Conservation (phyloP, 2,329 filamentous ascomycete genomes). For the Aspergillus thermomutatus region DNA sequence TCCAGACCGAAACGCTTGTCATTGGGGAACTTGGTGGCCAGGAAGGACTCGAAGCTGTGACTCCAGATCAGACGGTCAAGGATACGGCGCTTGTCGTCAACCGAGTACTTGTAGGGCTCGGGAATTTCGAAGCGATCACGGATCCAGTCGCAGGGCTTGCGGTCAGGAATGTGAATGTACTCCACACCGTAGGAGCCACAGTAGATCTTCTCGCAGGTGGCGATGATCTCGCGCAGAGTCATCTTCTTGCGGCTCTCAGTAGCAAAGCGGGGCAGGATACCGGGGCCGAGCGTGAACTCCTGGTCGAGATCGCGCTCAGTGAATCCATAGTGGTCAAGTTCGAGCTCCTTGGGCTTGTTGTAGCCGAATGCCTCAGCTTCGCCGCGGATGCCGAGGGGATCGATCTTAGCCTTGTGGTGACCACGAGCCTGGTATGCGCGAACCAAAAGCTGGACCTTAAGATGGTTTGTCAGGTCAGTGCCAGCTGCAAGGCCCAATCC, state of each 20-base stretch:
- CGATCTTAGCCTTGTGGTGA: constrained; percentile 97
- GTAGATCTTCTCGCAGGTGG: constrained; percentile 90
- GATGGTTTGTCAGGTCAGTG: constrained; percentile 86
- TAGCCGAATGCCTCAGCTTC: constrained; percentile 81
- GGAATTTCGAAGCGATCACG: constrained; percentile 92
- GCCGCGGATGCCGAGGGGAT: constrained; percentile 89
- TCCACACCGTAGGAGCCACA: constrained; percentile 96
- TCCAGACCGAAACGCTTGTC: constrained; percentile 99
- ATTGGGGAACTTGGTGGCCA: constrained; percentile 97
- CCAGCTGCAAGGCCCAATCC: constrained; percentile 65
- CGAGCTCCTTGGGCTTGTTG: constrained; percentile 85
- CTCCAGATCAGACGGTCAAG: constrained; percentile 98
- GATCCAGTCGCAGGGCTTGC: constrained; percentile 97
- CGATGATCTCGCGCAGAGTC: constrained; percentile 92
- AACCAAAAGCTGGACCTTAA: constrained; percentile 96
- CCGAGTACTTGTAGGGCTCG: constrained; percentile 91
- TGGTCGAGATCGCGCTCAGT: constrained; percentile 89
- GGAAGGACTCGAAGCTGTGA: constrained; percentile 93
- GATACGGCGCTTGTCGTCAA: constrained; percentile 97
- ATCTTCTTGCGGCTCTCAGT: constrained; percentile 87
- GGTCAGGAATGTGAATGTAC: constrained; percentile 97
- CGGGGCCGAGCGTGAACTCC: constrained; percentile 87
- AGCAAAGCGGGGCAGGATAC: constrained; percentile 92
- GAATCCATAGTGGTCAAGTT: constrained; percentile 92
- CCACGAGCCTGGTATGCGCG: constrained; percentile 97